phyloP scores from a whole-genome alignment of 768 basidiomycete genomes.

The Termitomyces sp. region DNA sequence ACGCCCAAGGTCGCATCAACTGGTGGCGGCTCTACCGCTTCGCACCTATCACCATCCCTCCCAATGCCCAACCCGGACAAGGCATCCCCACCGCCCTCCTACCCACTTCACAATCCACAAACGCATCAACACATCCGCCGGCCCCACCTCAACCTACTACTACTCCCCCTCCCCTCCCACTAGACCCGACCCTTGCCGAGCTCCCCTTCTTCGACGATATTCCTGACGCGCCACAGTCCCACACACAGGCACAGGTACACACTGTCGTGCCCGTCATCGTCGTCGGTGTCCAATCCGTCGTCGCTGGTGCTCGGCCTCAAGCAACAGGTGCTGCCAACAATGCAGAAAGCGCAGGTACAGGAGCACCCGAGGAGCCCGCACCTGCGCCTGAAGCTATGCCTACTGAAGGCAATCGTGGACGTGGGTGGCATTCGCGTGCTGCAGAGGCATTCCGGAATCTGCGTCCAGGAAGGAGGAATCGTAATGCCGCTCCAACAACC shows the following conservation, averaged over 20 bases:
- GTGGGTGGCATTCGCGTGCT: constrained; percentile 59
- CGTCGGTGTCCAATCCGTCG: constrained; percentile 78
- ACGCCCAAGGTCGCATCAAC: constrained; percentile 52
- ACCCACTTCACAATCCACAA: constrained; percentile 13
- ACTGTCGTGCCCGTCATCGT: constrained; percentile 81
- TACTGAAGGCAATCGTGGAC: constrained; percentile 3
- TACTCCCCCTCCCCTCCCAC: constrained; percentile 3
- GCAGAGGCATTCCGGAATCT: constrained; percentile 61
- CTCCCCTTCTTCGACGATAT: constrained; percentile 17
- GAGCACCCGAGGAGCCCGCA: neutral
- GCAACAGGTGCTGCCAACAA: neutral
- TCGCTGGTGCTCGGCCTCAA: constrained; percentile 46
- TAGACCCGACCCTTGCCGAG: constrained; percentile 19
- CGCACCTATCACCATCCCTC: constrained; percentile 53
- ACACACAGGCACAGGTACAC: constrained; percentile 16
- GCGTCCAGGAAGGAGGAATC: constrained; percentile 34
- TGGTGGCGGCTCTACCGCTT: constrained; percentile 88
- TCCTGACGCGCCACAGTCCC: neutral
- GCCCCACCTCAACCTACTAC: constrained; percentile 3
- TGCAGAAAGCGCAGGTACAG: neutral
- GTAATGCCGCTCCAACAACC: constrained; percentile 11
- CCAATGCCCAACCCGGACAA: constrained; percentile 16
- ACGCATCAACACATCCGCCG: constrained; percentile 17
- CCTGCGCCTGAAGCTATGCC: neutral
- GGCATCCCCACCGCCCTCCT: constrained; percentile 18